These are phyloP conservation scores for Acidomyces sp. DNA, from an alignment of 495 filamentous ascomycete genomes.

Conservation along the genomic window DNA sequence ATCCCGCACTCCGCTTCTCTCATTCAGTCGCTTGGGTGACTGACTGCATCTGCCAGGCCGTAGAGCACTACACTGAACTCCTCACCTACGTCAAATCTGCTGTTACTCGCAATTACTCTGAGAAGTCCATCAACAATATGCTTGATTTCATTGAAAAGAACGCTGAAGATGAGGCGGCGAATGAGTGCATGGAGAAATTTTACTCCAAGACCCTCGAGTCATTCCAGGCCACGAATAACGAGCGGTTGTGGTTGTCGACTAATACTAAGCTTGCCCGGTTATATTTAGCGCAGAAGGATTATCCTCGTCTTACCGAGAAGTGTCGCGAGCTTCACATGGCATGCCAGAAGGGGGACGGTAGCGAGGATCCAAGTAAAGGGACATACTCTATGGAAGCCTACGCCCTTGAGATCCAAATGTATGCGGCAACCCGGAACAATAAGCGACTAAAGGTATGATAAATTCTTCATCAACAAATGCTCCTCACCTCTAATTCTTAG, in stretches of 20 bases:
- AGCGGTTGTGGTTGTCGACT: slow-evolving; percentile 94
- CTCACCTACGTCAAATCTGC: slow-evolving; percentile 95
- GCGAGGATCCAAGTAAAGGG: slow-evolving; percentile 88
- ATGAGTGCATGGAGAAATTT: slow-evolving; percentile 86
- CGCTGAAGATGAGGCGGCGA: slow-evolving; percentile 64
- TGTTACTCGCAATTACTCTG: slow-evolving; percentile 94
- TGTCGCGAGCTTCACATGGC: slow-evolving; percentile 78
- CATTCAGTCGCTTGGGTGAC: too few relatives aligned
- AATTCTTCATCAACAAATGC: slow-evolving; percentile 9
- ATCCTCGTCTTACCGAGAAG: slow-evolving; percentile 65
- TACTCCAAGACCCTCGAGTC: slow-evolving; percentile 85
- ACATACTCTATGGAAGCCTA: slow-evolving; percentile 94
- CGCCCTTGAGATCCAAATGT: slow-evolving; percentile 97
- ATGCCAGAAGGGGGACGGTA: slow-evolving; percentile 78
- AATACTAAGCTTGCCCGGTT: slow-evolving; percentile 92
- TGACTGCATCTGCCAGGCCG: slow-evolving; percentile 46
- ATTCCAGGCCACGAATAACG: slow-evolving; percentile 96
- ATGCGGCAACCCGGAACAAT: slow-evolving; percentile 90
- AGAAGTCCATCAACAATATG: slow-evolving; percentile 99
- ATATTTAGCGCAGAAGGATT: slow-evolving; percentile 83
- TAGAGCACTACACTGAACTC: slow-evolving; percentile 89
- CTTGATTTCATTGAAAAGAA: slow-evolving; percentile 95
- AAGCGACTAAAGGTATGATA: slow-evolving; percentile 69
- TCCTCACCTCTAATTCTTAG: slow-evolving; percentile 16
- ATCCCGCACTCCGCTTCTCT: slow-evolving; percentile 13